A percentile compares a stretch with the other conserved stretches of the same genome.
Conservation (phyloP, 805 yeast species). For the Ogataea pilisensis region DNA sequence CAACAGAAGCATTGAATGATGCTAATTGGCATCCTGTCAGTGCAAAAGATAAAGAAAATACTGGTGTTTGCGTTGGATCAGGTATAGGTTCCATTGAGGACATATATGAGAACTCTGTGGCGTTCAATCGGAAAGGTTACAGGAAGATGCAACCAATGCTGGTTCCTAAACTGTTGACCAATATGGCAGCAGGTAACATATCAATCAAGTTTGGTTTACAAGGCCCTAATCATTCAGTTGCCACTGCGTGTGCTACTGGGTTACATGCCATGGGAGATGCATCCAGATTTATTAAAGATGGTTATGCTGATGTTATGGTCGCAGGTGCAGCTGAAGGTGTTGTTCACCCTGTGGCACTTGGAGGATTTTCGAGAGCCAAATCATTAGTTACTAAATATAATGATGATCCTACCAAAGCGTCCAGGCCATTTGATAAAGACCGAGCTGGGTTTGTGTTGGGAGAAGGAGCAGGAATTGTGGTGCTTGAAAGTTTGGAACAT, state of each 20-base stretch:
- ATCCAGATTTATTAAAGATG: slow-evolving; percentile 68
- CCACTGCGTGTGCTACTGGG: slow-evolving; percentile 98
- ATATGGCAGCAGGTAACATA: slow-evolving; percentile 93
- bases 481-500: slow-evolving; percentile 74
- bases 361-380: slow-evolving; percentile 89
- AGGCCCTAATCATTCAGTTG: slow-evolving; percentile 85
- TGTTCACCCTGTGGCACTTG: slow-evolving; percentile 78
- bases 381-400: slow-evolving; percentile 64
- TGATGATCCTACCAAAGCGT: slow-evolving; percentile 60
- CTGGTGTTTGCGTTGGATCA: slow-evolving; percentile 87
- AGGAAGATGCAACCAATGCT: slow-evolving; percentile 79
- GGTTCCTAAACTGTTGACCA: slow-evolving; percentile 76
- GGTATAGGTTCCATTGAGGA: slow-evolving; percentile 89
- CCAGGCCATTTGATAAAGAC: slow-evolving; percentile 79
- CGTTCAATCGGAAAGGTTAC: slow-evolving; percentile 47
- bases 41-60: slow-evolving; percentile 31
- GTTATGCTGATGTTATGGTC: slow-evolving; percentile 79
- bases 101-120: slow-evolving; percentile 56
- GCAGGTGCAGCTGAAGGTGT: slow-evolving; percentile 95
- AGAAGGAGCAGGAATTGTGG: slow-evolving; percentile 85
- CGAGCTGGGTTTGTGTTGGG: slow-evolving; percentile 89
- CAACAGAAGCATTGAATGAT: slow-evolving; percentile 72
- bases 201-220: slow-evolving; percentile 70
- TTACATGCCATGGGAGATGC: slow-evolving; percentile 94
- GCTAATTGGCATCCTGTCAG: slow-evolving; percentile 48